These are phyloP conservation scores for Chlamydomonas sp. DNA, from an alignment of 139 green algal genomes.

Conservation along the genomic window DNA sequence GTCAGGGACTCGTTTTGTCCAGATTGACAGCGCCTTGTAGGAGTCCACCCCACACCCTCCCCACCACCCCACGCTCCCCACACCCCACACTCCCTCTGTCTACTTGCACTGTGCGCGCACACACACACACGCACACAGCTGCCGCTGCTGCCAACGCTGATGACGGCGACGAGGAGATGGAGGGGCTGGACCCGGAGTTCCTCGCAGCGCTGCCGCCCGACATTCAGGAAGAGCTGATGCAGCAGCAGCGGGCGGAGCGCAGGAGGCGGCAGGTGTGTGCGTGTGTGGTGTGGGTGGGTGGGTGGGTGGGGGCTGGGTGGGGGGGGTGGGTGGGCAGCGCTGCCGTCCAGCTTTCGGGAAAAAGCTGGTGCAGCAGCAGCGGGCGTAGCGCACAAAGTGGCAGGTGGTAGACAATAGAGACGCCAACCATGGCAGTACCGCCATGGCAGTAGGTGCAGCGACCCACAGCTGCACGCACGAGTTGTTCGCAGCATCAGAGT, in stretches of 20 bases:
- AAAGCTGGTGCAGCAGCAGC: conserved; percentile 9
- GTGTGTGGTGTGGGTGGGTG: no score
- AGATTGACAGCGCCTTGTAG: no score
- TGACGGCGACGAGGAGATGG: conserved; percentile 25
- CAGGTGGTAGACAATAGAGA: no score
- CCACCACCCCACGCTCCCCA: neutral
- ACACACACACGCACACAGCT: neutral
- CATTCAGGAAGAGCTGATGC: conserved; percentile 84
- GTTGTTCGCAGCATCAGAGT: no score
- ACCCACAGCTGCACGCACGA: no score
- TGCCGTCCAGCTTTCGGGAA: conserved; percentile 14
- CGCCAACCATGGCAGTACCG: no score
- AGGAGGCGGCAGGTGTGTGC: neutral
- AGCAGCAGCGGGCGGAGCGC: conserved; percentile 51
- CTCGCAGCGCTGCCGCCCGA: conserved; percentile 85
- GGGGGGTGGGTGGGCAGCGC: no score
- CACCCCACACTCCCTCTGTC: no score
- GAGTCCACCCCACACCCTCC: neutral
- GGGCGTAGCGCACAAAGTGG: conserved; percentile 17
- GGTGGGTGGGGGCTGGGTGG: no score
- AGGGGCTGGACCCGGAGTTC: conserved; percentile 86
- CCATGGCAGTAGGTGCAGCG: no score
- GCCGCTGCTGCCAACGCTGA: neutral
- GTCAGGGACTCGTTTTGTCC: no score
- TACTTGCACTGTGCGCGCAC: no score